Conservation (phyloP, 2,329 filamentous ascomycete species). For the Sporothrix brunneoviolacea region DNA sequence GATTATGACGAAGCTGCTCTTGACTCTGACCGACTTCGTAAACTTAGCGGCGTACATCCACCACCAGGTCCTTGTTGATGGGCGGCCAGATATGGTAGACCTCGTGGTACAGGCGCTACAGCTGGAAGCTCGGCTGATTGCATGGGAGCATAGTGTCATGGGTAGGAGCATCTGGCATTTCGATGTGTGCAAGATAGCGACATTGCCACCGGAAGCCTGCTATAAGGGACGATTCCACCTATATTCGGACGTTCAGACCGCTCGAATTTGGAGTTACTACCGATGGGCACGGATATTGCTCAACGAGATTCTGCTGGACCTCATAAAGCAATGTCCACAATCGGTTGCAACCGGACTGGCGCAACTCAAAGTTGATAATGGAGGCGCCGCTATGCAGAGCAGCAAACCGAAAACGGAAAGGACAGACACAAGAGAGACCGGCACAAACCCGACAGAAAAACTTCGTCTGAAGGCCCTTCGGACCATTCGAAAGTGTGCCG, state of each 20-base stretch:
- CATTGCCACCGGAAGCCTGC: slow-evolving; percentile 34
- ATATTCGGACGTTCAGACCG: slow-evolving; percentile 48
- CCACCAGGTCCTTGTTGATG: slow-evolving; percentile 31
- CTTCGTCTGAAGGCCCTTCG: slow-evolving; percentile 23
- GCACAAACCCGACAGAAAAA: background rate
- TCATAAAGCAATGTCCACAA: slow-evolving; percentile 31
- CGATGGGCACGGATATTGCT: slow-evolving; percentile 51
- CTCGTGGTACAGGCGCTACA: slow-evolving; percentile 34
- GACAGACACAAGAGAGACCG: background rate
- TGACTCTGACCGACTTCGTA: slow-evolving; percentile 34
- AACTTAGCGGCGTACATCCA: slow-evolving; percentile 32
- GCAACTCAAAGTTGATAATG: background rate
- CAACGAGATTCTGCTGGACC: slow-evolving; percentile 42
- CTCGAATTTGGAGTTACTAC: slow-evolving; percentile 52
- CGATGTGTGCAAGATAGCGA: slow-evolving; percentile 24
- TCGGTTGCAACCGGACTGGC: background rate
- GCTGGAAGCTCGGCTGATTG: slow-evolving; percentile 33
- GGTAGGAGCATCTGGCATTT: slow-evolving; percentile 33
- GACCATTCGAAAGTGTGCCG: slow-evolving; percentile 33
- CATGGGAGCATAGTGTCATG: slow-evolving; percentile 29
- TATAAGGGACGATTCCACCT: slow-evolving; percentile 49
- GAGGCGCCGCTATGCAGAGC: background rate
- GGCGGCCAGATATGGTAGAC: slow-evolving; percentile 26
- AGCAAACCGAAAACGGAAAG: background rate
- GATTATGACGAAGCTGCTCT: slow-evolving; percentile 33